Evolutionary conservation across 257 asterid genomes (phyloP).

Genomic region (Rehmannia glutinosa): DNA sequence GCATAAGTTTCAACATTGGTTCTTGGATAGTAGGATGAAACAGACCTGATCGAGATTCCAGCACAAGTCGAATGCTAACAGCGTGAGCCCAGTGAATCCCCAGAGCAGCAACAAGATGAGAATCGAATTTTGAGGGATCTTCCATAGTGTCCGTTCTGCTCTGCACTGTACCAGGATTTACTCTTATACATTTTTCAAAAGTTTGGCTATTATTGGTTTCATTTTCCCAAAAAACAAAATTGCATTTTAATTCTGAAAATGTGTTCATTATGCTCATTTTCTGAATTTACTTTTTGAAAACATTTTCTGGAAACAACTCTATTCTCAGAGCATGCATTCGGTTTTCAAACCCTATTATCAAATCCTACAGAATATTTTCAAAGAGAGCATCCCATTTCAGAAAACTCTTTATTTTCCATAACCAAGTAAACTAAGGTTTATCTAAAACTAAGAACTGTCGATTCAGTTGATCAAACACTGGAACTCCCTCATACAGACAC

Average conservation of each 20-base stretch:
- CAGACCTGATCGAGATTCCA: slow-evolving; percentile 79
- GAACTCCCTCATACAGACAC: slow-evolving; percentile 3
- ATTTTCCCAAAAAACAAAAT: not conserved
- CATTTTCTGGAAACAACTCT: not conserved
- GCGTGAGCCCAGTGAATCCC: slow-evolving; percentile 96
- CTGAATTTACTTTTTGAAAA: not conserved
- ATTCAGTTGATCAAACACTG: not conserved
- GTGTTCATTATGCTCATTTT: not conserved
- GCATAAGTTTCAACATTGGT: slow-evolving; percentile 9
- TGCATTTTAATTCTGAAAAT: not conserved
- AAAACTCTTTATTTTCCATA: not conserved
- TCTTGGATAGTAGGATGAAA: slow-evolving; percentile 9
- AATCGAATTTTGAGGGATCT: slow-evolving; percentile 37
- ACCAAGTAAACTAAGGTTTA: not conserved
- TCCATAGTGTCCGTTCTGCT: slow-evolving; percentile 27
- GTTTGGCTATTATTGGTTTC: not conserved
- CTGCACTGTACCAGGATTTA: slow-evolving; percentile 42
- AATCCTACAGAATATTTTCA: too few species aligned
- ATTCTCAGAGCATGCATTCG: too few species aligned
- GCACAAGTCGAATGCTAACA: slow-evolving; percentile 70
- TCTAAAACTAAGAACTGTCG: not conserved
- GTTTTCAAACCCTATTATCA: too few species aligned
- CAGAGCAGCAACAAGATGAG: slow-evolving; percentile 87
- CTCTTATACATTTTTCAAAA: slow-evolving; percentile 1
- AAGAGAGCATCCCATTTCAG: not conserved